phyloP scores from a whole-genome alignment of 2,329 filamentous ascomycete species.

The Penicillium sp. region DNA sequence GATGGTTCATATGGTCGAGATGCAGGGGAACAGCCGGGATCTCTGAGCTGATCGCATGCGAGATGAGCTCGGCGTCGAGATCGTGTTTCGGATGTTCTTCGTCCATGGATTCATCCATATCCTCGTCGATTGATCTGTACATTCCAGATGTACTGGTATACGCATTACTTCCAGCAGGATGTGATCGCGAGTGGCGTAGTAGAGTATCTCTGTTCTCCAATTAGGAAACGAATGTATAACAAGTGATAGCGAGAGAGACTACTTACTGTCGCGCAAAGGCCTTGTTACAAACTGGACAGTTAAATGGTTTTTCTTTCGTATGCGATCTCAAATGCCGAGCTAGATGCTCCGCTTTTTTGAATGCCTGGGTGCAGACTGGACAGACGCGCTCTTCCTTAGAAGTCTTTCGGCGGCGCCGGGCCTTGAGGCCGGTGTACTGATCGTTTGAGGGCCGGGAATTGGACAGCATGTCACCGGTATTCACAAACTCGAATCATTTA shows the following conservation, averaged over 20 bases:
- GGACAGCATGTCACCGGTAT: not conserved
- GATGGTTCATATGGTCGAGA: not conserved
- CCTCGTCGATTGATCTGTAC: not conserved
- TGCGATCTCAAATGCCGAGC: constrained; percentile 40
- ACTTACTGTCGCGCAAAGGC: constrained; percentile 37
- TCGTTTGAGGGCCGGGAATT: not conserved
- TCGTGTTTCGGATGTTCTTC: not conserved
- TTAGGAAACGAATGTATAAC: not conserved
- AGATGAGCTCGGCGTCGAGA: not conserved
- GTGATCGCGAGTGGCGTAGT: constrained; percentile 20
- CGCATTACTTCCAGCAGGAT: constrained; percentile 12
- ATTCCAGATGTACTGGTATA: not conserved
- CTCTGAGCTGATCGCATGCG: not conserved
- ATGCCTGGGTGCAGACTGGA: constrained; percentile 23
- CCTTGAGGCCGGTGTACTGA: constrained; percentile 1
- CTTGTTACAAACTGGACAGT: constrained; percentile 33
- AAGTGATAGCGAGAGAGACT: not conserved
- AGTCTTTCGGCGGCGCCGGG: constrained; percentile 20
- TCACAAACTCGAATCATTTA: not conserved
- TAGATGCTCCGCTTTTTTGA: constrained; percentile 41
- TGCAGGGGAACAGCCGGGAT: not conserved
- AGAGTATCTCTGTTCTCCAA: constrained; percentile 18
- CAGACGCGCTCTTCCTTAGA: constrained; percentile 24
- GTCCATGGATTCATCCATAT: not conserved
- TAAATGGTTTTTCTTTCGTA: constrained; percentile 43